Conservation (phyloP, 2,329 filamentous ascomycete species). For the Coniochaeta hoffmannii region DNA sequence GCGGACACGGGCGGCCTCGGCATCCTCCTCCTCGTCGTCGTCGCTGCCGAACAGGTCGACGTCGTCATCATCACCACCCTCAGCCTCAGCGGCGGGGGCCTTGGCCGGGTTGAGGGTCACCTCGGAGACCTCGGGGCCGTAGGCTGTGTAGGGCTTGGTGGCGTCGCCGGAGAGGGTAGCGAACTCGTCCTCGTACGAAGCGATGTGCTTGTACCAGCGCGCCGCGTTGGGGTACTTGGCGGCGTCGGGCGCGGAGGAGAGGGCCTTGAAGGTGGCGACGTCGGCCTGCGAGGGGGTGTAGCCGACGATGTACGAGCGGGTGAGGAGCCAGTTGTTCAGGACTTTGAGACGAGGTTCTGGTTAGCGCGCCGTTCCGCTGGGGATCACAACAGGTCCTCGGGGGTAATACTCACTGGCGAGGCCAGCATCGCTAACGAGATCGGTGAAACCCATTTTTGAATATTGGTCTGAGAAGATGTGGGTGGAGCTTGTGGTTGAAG, state of each 20-base stretch:
- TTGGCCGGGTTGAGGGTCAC: constrained; percentile 77
- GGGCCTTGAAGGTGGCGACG: constrained; percentile 85
- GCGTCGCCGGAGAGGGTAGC: constrained; percentile 81
- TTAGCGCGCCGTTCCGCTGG: background rate
- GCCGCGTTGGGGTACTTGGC: constrained; percentile 86
- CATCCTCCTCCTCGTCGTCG: constrained; percentile 88
- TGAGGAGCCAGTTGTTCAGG: constrained; percentile 2
- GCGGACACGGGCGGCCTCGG: constrained; percentile 71
- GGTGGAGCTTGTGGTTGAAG: background rate
- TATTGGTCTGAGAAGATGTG: background rate
- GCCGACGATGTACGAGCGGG: constrained; percentile 5
- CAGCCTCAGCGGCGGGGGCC: constrained; percentile 57
- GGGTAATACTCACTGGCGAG: background rate
- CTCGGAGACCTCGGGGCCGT: constrained; percentile 75
- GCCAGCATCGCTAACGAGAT: constrained; percentile 2
- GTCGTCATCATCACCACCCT: constrained; percentile 76
- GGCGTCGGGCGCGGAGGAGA: constrained; percentile 65
- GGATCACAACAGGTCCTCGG: background rate
- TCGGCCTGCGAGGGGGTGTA: constrained; percentile 79
- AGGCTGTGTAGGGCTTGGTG: constrained; percentile 76
- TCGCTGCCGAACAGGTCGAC: constrained; percentile 89
- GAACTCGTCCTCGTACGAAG: constrained; percentile 86
- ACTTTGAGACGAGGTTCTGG: background rate
- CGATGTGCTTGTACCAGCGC: constrained; percentile 98
- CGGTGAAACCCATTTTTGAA: constrained; percentile 4